phyloP scores from a whole-genome alignment of 2,329 filamentous ascomycete species.

The Scedosporium dehoogii region DNA sequence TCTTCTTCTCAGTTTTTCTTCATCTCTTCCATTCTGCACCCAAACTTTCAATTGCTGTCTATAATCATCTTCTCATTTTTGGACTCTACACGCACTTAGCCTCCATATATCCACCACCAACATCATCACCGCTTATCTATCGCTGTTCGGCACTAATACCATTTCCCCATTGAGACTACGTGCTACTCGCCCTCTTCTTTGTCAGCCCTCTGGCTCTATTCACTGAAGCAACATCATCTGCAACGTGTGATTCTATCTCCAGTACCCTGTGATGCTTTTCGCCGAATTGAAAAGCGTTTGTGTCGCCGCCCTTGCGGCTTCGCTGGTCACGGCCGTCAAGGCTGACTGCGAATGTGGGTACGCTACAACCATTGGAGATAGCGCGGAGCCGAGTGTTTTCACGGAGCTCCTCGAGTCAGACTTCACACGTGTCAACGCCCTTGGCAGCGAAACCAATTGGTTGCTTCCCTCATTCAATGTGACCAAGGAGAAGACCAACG shows the following conservation, averaged over 20 bases:
- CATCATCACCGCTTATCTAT: not conserved
- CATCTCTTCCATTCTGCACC: not conserved
- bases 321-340: not conserved
- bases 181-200: too few species aligned
- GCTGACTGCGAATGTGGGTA: conserved; percentile 67
- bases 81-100: not conserved
- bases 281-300: not conserved
- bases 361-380: conserved; percentile 37
- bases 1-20: not conserved
- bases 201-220: too few species aligned
- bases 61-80: not conserved
- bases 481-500: conserved; percentile 44
- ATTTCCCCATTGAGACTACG: not conserved
- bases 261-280: not conserved
- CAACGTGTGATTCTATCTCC: not conserved
- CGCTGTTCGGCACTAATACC: not conserved
- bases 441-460: conserved; percentile 51
- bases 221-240: not conserved
- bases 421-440: conserved; percentile 47
- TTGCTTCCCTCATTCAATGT: conserved; percentile 57
- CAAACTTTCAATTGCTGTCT: not conserved
- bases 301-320: not conserved
- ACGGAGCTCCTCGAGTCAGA: conserved; percentile 64
- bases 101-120: not conserved
- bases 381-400: conserved; percentile 38